Conservation (phyloP, 2,329 filamentous ascomycete genomes). For the Epichloe uncinata region DNA sequence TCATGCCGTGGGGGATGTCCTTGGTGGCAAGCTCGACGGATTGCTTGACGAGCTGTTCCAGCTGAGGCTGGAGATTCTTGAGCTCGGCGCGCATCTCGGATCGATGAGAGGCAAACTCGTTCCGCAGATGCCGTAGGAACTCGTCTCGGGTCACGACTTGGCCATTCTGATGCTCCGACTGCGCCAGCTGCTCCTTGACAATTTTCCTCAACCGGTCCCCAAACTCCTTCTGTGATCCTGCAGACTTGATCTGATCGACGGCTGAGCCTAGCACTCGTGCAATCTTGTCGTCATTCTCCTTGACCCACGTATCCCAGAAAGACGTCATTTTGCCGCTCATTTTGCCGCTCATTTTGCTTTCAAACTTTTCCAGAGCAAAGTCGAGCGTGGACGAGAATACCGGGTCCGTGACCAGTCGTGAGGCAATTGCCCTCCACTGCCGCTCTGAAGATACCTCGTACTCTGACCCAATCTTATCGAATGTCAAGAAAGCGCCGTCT, state of each 20-base stretch:
- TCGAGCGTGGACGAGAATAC: conserved; percentile 16
- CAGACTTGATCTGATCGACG: conserved; percentile 21
- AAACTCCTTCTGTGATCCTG: conserved; percentile 21
- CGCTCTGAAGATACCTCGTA: conserved; percentile 28
- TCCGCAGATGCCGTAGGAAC: conserved; percentile 30
- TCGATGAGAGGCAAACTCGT: conserved; percentile 25
- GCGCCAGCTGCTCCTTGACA: conserved; percentile 23
- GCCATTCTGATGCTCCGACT: conserved; percentile 15
- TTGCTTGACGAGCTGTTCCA: conserved; percentile 21
- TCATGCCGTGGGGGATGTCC: conserved; percentile 19
- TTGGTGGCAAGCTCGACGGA: conserved; percentile 16
- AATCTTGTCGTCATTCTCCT: conserved; percentile 32
- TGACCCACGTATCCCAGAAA: conserved; percentile 40
- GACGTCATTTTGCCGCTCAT: conserved; percentile 21
- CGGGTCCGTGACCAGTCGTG: conserved; percentile 25
- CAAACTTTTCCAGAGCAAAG: conserved; percentile 12
- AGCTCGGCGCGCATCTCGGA: conserved; percentile 28
- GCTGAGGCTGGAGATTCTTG: conserved; percentile 20
- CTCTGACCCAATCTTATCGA: conserved; percentile 27
- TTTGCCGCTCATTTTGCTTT: conserved; percentile 16
- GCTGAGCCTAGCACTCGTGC: conserved; percentile 17
- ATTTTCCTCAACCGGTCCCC: conserved; percentile 22
- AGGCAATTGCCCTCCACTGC: conserved; percentile 33
- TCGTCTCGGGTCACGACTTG: conserved; percentile 33
- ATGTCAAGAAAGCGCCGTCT: conserved; percentile 33